These are phyloP conservation scores for Hericium rajendrae DNA, from an alignment of 768 basidiomycete genomes.

Conservation along the genomic window DNA sequence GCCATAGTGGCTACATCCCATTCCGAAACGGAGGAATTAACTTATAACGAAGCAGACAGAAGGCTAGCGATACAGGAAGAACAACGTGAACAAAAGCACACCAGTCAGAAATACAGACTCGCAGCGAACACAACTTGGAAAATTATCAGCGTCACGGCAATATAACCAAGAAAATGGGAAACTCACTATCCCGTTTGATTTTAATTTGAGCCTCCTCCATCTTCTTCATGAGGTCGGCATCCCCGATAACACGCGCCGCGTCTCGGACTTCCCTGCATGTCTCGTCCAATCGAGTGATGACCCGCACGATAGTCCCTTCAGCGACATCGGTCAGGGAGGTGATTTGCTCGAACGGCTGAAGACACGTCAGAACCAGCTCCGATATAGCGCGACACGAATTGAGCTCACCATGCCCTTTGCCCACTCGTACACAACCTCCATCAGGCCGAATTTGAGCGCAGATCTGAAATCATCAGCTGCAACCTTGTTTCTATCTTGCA, in stretches of 20 bases:
- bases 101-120: slow-evolving; percentile 67
- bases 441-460: slow-evolving; percentile 80
- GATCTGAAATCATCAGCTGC: slow-evolving; percentile 68
- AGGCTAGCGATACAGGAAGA: neutral
- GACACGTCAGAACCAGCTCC: neutral
- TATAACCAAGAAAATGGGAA: neutral
- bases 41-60: neutral
- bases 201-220: slow-evolving; percentile 93
- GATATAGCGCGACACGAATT: neutral
- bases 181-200: slow-evolving; percentile 94
- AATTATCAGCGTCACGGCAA: neutral
- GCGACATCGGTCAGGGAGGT: slow-evolving; percentile 86
- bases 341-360: slow-evolving; percentile 92
- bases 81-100: neutral
- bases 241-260: slow-evolving; percentile 94
- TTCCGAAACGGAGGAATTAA: neutral
- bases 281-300: slow-evolving; percentile 93
- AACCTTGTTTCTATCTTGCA: slow-evolving; percentile 78
- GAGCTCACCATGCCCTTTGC: slow-evolving; percentile 88
- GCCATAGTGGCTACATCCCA: neutral
- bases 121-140: slow-evolving; percentile 73
- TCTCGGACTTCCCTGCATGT: slow-evolving; percentile 95
- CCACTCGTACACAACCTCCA: slow-evolving; percentile 99
- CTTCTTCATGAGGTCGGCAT: slow-evolving; percentile 91
- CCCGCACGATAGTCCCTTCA: slow-evolving; percentile 94